These are phyloP conservation scores for Dipodascus geniculatus DNA, from an alignment of 805 yeast genomes.

Conservation along the genomic window DNA sequence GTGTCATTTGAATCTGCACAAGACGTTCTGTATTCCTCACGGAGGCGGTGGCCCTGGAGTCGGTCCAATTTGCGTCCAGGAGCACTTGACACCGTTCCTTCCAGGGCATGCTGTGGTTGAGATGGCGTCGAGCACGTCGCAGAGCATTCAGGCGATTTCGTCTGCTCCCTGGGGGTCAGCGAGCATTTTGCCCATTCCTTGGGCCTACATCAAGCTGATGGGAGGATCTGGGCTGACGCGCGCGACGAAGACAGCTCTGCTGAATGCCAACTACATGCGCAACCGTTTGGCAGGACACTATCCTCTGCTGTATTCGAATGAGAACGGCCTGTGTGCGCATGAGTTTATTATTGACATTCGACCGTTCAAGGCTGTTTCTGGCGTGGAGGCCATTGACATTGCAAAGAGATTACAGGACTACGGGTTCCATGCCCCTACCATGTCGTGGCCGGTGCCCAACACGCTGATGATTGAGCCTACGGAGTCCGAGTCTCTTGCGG, in stretches of 20 bases:
- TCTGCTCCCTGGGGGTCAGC: constrained; percentile 97
- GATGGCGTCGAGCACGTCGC: constrained; percentile 27
- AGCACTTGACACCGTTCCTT: constrained; percentile 66
- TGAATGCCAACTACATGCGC: constrained; percentile 96
- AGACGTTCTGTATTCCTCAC: constrained; percentile 94
- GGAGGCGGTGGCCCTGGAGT: constrained; percentile 99
- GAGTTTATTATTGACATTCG: constrained; percentile 91
- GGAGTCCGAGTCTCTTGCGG: constrained; percentile 81
- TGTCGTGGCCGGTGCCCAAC: constrained; percentile 98
- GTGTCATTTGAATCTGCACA: constrained; percentile 92
- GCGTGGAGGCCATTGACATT: constrained; percentile 89
- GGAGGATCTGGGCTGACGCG: constrained; percentile 76
- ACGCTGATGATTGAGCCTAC: constrained; percentile 98
- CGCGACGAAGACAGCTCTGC: constrained; percentile 81
- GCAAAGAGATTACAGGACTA: constrained; percentile 97
- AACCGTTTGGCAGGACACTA: constrained; percentile 57
- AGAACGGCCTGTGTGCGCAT: constrained; percentile 78
- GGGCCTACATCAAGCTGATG: constrained; percentile 89
- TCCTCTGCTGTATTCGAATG: constrained; percentile 60
- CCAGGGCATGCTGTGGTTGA: constrained; percentile 62
- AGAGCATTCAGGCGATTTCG: constrained; percentile 59
- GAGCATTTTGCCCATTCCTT: constrained; percentile 81
- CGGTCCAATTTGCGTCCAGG: constrained; percentile 91
- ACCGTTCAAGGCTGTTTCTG: constrained; percentile 57
- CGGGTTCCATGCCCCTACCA: constrained; percentile 97